Percentiles rank a stretch among this genome's conserved stretches.
These are phyloP conservation scores for Populus pruinosa DNA, from an alignment of 345 rosid genomes.

Conservation along the genomic window DNA sequence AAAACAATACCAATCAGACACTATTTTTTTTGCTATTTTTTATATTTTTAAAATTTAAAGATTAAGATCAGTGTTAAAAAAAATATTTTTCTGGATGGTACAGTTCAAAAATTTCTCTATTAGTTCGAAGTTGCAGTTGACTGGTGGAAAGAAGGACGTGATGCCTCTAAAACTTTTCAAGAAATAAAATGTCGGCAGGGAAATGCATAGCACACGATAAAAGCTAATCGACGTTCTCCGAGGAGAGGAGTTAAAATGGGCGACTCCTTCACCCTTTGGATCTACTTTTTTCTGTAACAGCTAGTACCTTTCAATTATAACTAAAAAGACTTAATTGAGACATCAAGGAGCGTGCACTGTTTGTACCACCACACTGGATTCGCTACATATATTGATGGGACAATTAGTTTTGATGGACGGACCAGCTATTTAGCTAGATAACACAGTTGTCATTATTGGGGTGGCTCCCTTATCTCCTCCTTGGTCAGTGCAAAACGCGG, in stretches of 20 bases:
- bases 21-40: too few relatives aligned
- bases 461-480: too few relatives aligned
- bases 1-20: too few relatives aligned
- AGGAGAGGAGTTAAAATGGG: neutral
- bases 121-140: neutral
- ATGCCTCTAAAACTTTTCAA: neutral
- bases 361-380: conserved; percentile 2
- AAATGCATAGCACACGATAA: neutral
- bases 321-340: too few relatives aligned
- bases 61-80: too few relatives aligned
- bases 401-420: neutral
- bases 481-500: neutral
- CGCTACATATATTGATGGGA: neutral
- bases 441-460: neutral
- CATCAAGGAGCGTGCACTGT: neutral
- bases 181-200: neutral
- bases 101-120: too few relatives aligned
- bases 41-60: too few relatives aligned
- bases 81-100: too few relatives aligned
- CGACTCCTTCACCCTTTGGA: neutral
- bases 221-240: neutral
- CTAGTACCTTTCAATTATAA: too few relatives aligned
- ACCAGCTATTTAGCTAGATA: neutral
- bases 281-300: neutral
- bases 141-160: neutral